Base-by-base conservation (phyloP, 345 rosid species). In the Eucalyptus paniculata region DNA sequence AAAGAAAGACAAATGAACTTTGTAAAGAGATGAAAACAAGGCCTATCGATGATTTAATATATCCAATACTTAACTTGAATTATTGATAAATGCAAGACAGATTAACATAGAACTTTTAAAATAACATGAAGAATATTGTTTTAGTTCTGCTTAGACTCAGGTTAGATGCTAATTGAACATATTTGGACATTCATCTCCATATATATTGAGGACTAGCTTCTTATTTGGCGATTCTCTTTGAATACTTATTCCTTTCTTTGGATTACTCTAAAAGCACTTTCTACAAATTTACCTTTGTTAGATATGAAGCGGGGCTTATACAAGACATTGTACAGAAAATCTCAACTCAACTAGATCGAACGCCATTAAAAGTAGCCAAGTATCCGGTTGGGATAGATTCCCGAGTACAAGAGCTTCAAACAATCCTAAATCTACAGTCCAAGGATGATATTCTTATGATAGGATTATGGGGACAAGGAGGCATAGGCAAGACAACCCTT, bases 311-410 rank as follows among this genome's bases (percentile, higher is more conserved):
- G 2, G 2, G 12, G 24, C 42, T 69, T 9, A 32, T 69, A 32
- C 81, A 69, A 17, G 4, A 32, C 0, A 69, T 69, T 1, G 13
- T 32, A 2, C 7, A 7, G 1, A 7, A 34, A 12, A 69, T 18
- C 24, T 34, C 12, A 5, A 69, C 13, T 69, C 13, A 69, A 9
- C 24, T 69, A 3, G 24, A 3, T 34, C 81, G 7, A 69, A 9
- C 0, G 1, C 14, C 81, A 9, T 9, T 69, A 16, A 1, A 17
- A 0, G 12, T 69, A 34, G 24, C 44, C 7, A 18, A 34, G 12
- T 2, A 34, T 69, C 42, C 4, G 0, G 4, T 34, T 18, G 81
- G 81, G 81, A 34, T 34, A 18, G 44, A 69, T 34, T 9, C 7
- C 81, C 81, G 13, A 69, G 24, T 9, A 34, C 2, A 34, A 69